Conservation (phyloP, 352 stramenopile species). For the Phytophthora hybrid region DNA sequence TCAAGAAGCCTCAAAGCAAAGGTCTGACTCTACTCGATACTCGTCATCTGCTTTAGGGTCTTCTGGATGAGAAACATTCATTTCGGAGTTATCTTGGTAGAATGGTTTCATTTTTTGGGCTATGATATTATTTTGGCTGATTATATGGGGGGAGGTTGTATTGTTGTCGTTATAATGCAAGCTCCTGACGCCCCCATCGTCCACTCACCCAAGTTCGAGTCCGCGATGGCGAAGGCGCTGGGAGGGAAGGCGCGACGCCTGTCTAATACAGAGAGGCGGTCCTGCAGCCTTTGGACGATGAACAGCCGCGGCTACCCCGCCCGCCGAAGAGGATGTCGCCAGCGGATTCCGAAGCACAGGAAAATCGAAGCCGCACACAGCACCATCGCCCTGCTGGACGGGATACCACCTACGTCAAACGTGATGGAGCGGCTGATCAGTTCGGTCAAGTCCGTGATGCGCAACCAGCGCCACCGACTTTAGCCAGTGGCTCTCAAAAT, state of each 20-base stretch:
- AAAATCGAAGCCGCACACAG: too few relatives aligned
- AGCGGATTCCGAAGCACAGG: not conserved
- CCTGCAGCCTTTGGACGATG: not conserved
- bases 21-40: not conserved
- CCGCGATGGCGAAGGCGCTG: conserved; percentile 10
- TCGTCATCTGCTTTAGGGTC: not conserved
- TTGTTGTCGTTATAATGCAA: not conserved
- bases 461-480: conserved; percentile 3
- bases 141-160: not conserved
- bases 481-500: conserved; percentile 1
- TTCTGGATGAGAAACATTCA: not conserved
- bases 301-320: too few relatives aligned
- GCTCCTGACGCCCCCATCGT: conserved; percentile 4
- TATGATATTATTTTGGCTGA: not conserved
- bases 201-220: not conserved
- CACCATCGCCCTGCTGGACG: not conserved
- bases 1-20: conserved; percentile 4
- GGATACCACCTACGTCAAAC: conserved; percentile 6
- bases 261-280: not conserved
- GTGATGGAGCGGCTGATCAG: conserved; percentile 17
- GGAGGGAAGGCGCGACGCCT: not conserved
- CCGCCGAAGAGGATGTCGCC: not conserved
- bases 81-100: conserved; percentile 5
- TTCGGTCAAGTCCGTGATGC: not conserved
- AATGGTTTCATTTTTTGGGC: not conserved